phyloP scores from a whole-genome alignment of 495 filamentous ascomycete genomes.

The Tuber brumale region DNA sequence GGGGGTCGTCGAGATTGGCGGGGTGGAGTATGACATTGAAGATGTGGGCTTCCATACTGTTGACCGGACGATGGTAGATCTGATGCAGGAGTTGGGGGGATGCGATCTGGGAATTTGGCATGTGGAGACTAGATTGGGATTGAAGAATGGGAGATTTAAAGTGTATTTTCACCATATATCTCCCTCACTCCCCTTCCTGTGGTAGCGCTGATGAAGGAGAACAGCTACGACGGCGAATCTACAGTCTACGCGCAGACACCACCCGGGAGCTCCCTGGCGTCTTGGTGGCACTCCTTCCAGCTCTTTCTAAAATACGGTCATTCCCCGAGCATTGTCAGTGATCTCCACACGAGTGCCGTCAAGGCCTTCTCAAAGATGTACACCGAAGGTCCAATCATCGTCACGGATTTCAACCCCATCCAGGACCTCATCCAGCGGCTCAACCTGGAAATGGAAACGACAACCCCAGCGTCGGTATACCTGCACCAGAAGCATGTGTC shows the following conservation, averaged over 20 bases:
- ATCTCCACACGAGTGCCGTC: constrained; percentile 61
- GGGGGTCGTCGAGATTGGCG: constrained; percentile 69
- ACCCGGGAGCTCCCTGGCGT: constrained; percentile 44
- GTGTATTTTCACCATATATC: constrained; percentile 18
- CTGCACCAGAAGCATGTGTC: constrained; percentile 61
- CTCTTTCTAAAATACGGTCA: constrained; percentile 76
- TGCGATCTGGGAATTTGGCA: constrained; percentile 41
- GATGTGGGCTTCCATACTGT: constrained; percentile 82
- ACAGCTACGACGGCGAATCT: constrained; percentile 63
- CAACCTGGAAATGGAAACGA: constrained; percentile 57
- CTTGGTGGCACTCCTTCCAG: constrained; percentile 74
- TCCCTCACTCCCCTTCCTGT: background rate
- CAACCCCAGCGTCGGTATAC: constrained; percentile 63
- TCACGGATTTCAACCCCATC: constrained; percentile 58
- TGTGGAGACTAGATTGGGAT: constrained; percentile 18
- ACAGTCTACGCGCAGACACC: constrained; percentile 60
- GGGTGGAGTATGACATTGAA: constrained; percentile 58
- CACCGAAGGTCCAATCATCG: constrained; percentile 68
- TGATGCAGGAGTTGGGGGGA: constrained; percentile 65
- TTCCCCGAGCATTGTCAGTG: constrained; percentile 64
- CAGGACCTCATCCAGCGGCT: constrained; percentile 59
- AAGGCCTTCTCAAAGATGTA: constrained; percentile 62
- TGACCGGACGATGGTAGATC: constrained; percentile 70
- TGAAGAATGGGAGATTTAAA: constrained; percentile 42
- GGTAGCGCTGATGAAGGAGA: constrained; percentile 4